Evolutionary conservation across 768 basidiomycete species (phyloP).

Genomic region (Rhodocollybia butyracea): DNA sequence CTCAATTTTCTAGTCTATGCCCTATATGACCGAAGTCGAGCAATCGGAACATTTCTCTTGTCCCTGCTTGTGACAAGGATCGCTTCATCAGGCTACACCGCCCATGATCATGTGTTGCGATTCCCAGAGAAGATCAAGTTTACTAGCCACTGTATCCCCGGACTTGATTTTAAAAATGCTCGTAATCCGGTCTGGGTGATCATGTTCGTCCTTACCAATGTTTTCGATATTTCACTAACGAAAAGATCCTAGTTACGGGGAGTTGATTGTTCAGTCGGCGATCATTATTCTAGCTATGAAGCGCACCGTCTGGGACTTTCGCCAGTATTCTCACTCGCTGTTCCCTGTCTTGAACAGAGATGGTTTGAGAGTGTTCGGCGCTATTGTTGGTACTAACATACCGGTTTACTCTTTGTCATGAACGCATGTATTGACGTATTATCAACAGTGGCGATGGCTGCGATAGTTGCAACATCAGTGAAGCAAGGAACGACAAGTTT

Average conservation of each 20-base stretch:
- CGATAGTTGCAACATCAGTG: background rate
- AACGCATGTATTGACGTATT: background rate
- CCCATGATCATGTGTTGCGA: background rate
- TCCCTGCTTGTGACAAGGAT: background rate
- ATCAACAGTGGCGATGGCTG: background rate
- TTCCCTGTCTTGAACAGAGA: background rate
- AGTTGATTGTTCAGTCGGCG: background rate
- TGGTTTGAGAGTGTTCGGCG: background rate
- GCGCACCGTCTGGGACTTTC: conserved; percentile 4
- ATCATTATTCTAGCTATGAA: background rate
- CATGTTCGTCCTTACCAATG: background rate
- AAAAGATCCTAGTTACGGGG: background rate
- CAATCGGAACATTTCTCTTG: background rate
- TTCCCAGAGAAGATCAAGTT: background rate
- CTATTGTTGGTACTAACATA: background rate
- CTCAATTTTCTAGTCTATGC: background rate
- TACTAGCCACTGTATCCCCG: background rate
- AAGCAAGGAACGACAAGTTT: background rate
- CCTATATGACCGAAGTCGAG: background rate
- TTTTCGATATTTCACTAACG: background rate
- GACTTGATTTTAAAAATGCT: background rate
- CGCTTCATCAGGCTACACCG: background rate
- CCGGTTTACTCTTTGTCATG: background rate
- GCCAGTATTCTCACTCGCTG: background rate
- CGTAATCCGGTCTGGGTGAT: background rate